Evolutionary conservation across 495 filamentous ascomycete genomes (phyloP).

Genomic region (Tuber aestivum): DNA sequence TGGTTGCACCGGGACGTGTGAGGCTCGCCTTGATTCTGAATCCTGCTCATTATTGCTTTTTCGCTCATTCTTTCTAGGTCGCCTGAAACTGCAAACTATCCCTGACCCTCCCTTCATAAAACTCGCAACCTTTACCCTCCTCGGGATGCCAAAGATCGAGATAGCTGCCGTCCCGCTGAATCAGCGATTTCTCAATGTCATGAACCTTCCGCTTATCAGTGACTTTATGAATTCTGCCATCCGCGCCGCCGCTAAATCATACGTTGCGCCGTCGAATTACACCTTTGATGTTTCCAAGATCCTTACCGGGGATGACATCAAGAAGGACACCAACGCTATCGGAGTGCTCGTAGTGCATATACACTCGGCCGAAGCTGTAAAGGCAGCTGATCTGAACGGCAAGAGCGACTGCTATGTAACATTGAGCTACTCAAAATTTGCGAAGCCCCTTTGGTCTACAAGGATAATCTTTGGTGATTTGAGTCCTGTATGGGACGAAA

Average conservation of each 20-base stretch:
- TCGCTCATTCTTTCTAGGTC: constrained; percentile 33
- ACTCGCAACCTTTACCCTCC: constrained; percentile 62
- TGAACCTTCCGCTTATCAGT: constrained; percentile 64
- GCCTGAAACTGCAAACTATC: constrained; percentile 60
- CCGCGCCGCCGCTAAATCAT: constrained; percentile 62
- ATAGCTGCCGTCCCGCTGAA: constrained; percentile 62
- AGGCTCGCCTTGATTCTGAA: neutral
- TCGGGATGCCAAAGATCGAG: constrained; percentile 70
- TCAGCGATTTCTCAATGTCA: constrained; percentile 61
- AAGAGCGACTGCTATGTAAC: constrained; percentile 64
- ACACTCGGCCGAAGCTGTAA: constrained; percentile 59
- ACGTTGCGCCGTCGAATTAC: constrained; percentile 67
- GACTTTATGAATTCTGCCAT: constrained; percentile 68
- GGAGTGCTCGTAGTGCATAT: constrained; percentile 62
- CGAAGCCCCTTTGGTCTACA: constrained; percentile 59
- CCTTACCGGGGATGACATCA: constrained; percentile 68
- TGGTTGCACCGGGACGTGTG: constrained; percentile 59
- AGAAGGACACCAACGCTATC: constrained; percentile 60
- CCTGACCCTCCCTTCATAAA: constrained; percentile 69
- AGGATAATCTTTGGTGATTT: constrained; percentile 59
- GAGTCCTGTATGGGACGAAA: constrained; percentile 65
- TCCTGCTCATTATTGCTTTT: neutral
- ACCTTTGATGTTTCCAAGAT: constrained; percentile 68
- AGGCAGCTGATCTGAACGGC: constrained; percentile 60
- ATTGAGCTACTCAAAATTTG: constrained; percentile 69